Evolutionary conservation across 192 early-diverging fungal genomes (phyloP).

Genomic region (Umbelopsis ramanniana): DNA sequence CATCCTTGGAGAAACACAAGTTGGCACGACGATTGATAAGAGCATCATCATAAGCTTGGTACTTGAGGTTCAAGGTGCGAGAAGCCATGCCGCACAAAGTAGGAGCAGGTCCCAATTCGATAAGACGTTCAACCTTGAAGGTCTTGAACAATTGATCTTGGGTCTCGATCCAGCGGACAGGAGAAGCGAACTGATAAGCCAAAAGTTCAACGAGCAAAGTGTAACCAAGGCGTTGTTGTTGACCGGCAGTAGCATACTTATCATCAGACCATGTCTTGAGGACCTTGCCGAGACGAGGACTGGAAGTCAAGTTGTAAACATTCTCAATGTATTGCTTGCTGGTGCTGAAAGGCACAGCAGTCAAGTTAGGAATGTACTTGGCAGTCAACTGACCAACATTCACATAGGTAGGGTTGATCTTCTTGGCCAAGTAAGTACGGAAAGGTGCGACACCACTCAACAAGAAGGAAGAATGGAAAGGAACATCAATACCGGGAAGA

Average conservation of each 20-base stretch:
- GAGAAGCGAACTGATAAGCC: constrained; percentile 91
- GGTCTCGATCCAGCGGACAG: constrained; percentile 95
- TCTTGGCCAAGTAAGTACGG: constrained; percentile 84
- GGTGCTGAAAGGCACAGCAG: constrained; percentile 85
- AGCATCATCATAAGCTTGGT: constrained; percentile 94
- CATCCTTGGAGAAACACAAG: constrained; percentile 87
- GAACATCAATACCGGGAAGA: constrained; percentile 91
- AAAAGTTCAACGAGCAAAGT: constrained; percentile 86
- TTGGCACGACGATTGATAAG: constrained; percentile 89
- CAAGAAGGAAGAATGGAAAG: constrained; percentile 96
- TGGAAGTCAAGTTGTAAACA: constrained; percentile 74
- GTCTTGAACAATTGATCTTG: constrained; percentile 85
- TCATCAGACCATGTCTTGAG: constrained; percentile 82
- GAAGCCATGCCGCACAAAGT: constrained; percentile 93
- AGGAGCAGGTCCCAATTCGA: constrained; percentile 90
- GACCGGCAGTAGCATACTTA: constrained; percentile 68
- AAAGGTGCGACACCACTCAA: constrained; percentile 91
- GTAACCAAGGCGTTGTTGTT: constrained; percentile 87
- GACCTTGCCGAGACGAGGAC: constrained; percentile 73
- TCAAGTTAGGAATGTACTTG: constrained; percentile 96
- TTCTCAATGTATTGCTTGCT: constrained; percentile 75
- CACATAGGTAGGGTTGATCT: constrained; percentile 82
- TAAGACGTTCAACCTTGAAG: constrained; percentile 82
- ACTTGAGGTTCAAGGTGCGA: constrained; percentile 95
- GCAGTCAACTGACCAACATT: constrained; percentile 80